Evolutionary conservation across 495 filamentous ascomycete genomes (phyloP).

Genomic region (Stereocaulon alpinum): DNA sequence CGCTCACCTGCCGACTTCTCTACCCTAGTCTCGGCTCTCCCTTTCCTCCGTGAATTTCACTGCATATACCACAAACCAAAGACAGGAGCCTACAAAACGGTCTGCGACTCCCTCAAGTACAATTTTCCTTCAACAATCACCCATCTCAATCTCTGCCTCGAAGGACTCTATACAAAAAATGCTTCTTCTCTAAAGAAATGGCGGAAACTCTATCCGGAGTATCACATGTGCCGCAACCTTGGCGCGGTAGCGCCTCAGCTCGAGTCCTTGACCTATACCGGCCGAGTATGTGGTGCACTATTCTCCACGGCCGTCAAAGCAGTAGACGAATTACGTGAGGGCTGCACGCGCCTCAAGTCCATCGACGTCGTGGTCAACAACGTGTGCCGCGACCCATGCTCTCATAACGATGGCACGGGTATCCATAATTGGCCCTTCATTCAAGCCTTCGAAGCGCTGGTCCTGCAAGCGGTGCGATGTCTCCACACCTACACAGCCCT

Average conservation of each 20-base stretch:
- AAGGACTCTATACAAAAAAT: constrained; percentile 55
- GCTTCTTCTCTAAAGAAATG: constrained; percentile 42
- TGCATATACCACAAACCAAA: constrained; percentile 60
- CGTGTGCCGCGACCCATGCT: constrained; percentile 42
- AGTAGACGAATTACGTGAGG: neutral
- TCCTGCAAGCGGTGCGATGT: constrained; percentile 47
- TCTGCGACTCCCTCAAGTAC: constrained; percentile 43
- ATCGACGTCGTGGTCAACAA: constrained; percentile 62
- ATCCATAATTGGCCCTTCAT: constrained; percentile 61
- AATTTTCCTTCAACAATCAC: constrained; percentile 42
- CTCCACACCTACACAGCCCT: constrained; percentile 43
- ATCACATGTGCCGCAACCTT: constrained; percentile 46
- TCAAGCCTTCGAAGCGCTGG: constrained; percentile 51
- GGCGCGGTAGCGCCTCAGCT: constrained; percentile 45
- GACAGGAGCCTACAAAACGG: constrained; percentile 54
- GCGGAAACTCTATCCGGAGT: constrained; percentile 39
- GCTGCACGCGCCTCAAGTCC: constrained; percentile 42
- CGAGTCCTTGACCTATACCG: constrained; percentile 57
- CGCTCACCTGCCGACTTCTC: constrained; percentile 53
- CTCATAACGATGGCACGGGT: constrained; percentile 49
- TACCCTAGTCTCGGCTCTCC: constrained; percentile 47
- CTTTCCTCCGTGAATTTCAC: constrained; percentile 59
- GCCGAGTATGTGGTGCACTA: constrained; percentile 50
- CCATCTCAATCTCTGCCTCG: constrained; percentile 54
- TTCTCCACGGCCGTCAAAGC: constrained; percentile 36